Evolutionary conservation across 2,329 filamentous ascomycete species (phyloP).

Genomic region (Stemphylium beticola): DNA sequence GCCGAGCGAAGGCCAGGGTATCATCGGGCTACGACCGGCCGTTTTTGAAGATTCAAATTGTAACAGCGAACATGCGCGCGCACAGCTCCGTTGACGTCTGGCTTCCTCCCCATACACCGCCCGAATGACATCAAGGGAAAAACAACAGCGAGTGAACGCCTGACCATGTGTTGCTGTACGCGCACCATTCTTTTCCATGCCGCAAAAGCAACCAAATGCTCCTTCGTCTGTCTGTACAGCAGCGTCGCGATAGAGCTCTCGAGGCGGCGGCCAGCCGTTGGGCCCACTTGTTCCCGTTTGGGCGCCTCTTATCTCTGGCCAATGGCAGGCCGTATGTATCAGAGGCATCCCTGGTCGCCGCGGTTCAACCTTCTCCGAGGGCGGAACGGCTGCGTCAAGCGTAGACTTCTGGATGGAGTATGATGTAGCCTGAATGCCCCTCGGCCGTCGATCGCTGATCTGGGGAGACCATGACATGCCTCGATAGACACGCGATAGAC

Average conservation of each 20-base stretch:
- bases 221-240: background rate
- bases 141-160: conserved; percentile 1
- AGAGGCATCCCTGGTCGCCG: conserved; percentile 9
- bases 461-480: background rate
- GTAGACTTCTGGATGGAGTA: conserved; percentile 8
- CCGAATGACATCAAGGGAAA: background rate
- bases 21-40: conserved; percentile 15
- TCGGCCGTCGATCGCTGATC: conserved; percentile 1
- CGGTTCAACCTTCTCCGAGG: conserved; percentile 14
- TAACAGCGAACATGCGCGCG: conserved; percentile 2
- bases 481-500: background rate
- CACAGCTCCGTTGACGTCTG: background rate
- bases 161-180: background rate
- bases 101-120: background rate
- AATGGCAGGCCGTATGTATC: conserved; percentile 18
- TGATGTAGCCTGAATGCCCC: conserved; percentile 3
- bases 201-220: background rate
- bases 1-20: conserved; percentile 9
- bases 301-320: conserved; percentile 36
- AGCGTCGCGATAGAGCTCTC: background rate
- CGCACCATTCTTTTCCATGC: background rate
- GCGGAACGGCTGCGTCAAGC: conserved; percentile 19
- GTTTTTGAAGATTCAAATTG: conserved; percentile 9
- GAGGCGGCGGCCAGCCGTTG: conserved; percentile 16
- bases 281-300: conserved; percentile 15